Conservation (phyloP, 345 rosid genomes). For the Gossypium anomalum region DNA sequence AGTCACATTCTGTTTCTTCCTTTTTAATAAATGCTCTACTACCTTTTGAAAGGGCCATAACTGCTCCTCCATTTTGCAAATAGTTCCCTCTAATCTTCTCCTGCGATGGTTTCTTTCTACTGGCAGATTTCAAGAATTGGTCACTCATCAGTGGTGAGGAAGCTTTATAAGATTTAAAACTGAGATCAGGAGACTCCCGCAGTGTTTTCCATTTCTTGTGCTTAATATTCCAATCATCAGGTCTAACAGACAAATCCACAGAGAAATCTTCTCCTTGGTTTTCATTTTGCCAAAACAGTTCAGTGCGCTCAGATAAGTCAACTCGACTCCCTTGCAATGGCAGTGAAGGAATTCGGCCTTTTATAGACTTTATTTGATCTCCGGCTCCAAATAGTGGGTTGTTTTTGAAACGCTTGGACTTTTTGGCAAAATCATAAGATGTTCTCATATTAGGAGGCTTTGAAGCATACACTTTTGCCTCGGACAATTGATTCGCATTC, state of each 20-base stretch:
- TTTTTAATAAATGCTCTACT: conserved; percentile 34
- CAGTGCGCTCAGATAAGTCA: conserved; percentile 39
- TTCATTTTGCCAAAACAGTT: conserved; percentile 44
- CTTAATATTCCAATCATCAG: conserved; percentile 54
- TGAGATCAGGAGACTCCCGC: conserved; percentile 51
- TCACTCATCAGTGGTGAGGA: conserved; percentile 54
- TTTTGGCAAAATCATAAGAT: conserved; percentile 35
- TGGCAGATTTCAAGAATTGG: conserved; percentile 50
- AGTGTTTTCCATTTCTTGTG: conserved; percentile 61
- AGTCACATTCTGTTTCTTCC: conserved; percentile 87
- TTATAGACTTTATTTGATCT: conserved; percentile 56
- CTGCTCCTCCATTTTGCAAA: conserved; percentile 49
- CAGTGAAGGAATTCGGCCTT: conserved; percentile 30
- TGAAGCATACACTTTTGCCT: conserved; percentile 24
- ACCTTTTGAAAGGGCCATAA: conserved; percentile 38
- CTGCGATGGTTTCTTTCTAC: conserved; percentile 44
- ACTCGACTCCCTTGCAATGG: conserved; percentile 46
- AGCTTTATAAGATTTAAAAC: conserved; percentile 44
- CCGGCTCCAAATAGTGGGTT: conserved; percentile 39
- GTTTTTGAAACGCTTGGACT: conserved; percentile 40
- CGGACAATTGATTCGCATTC: conserved; percentile 31
- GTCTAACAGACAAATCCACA: conserved; percentile 45
- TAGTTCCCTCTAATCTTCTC: conserved; percentile 53
- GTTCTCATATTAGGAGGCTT: conserved; percentile 32
- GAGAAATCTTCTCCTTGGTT: conserved; percentile 42